phyloP scores from a whole-genome alignment of 805 yeast species.

The Lipomyces oligophaga region DNA sequence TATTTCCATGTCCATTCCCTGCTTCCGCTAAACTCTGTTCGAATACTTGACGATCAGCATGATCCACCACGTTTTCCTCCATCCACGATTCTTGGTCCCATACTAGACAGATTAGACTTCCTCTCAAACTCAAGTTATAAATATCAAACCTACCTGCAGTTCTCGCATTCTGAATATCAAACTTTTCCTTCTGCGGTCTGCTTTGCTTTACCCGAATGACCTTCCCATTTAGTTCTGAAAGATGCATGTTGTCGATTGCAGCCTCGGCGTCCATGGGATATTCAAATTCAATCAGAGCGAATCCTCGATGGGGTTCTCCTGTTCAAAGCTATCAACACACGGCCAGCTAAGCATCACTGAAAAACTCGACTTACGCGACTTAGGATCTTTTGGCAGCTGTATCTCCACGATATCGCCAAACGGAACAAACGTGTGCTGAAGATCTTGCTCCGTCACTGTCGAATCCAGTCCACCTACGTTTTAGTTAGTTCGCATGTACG shows the following conservation, averaged over 20 bases:
- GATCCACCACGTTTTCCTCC: conserved; percentile 21
- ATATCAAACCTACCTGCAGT: conserved; percentile 18
- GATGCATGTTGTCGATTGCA: conserved; percentile 38
- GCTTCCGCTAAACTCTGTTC: neutral
- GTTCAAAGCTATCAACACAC: neutral
- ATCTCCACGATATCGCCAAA: conserved; percentile 37
- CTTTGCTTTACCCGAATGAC: conserved; percentile 31
- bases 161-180: conserved; percentile 18
- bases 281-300: conserved; percentile 35
- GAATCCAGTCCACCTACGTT: conserved; percentile 26
- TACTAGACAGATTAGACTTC: conserved; percentile 7
- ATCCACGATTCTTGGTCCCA: conserved; percentile 27
- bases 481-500: no score
- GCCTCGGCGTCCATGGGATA: conserved; percentile 35
- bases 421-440: conserved; percentile 32
- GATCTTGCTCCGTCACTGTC: conserved; percentile 26
- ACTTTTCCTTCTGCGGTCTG: conserved; percentile 20
- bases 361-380: conserved; percentile 15
- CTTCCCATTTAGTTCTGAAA: conserved; percentile 31
- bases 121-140: neutral
- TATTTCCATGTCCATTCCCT: neutral
- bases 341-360: neutral
- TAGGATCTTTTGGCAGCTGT: conserved; percentile 18
- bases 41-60: conserved; percentile 12
- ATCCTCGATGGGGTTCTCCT: conserved; percentile 29